Conservation (phyloP, 345 rosid species). For the Camelina sativa region DNA sequence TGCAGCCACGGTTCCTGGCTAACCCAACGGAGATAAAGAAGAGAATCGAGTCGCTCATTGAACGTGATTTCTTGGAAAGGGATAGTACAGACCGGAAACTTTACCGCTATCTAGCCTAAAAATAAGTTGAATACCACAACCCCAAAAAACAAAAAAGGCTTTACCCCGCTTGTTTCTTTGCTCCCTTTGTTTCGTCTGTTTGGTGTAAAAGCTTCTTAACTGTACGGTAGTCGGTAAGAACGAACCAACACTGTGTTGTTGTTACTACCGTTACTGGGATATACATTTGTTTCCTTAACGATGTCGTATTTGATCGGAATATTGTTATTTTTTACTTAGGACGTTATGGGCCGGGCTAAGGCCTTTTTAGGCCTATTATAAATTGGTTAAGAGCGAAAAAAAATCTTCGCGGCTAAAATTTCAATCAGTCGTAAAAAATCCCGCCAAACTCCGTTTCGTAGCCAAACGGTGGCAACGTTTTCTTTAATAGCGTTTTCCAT, state of each 20-base stretch:
- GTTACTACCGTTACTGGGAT: constrained; percentile 9
- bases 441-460: constrained; percentile 32
- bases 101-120: constrained; percentile 88
- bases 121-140: constrained; percentile 36
- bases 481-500: not conserved
- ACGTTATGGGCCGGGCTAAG: not conserved
- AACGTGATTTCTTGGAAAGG: constrained; percentile 97
- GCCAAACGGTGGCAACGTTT: constrained; percentile 29
- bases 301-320: not conserved
- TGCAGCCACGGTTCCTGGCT: constrained; percentile 93
- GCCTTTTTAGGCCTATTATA: not conserved
- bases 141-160: not conserved
- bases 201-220: constrained; percentile 35
- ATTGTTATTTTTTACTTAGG: not conserved
- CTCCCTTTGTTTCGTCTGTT: constrained; percentile 27
- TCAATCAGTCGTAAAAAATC: not conserved
- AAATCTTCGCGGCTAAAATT: constrained; percentile 37
- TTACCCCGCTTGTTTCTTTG: not conserved
- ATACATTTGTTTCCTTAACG: constrained; percentile 34
- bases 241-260: constrained; percentile 11
- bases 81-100: constrained; percentile 82
- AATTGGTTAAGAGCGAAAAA: not conserved
- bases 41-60: constrained; percentile 94
- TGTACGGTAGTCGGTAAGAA: constrained; percentile 26
- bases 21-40: constrained; percentile 97